Evolutionary conservation across 1,284 basidiomycete genomes (phyloP), one percentile per base, ranked within the genome.

Genomic region (Leccinum subrobustum): DNA sequence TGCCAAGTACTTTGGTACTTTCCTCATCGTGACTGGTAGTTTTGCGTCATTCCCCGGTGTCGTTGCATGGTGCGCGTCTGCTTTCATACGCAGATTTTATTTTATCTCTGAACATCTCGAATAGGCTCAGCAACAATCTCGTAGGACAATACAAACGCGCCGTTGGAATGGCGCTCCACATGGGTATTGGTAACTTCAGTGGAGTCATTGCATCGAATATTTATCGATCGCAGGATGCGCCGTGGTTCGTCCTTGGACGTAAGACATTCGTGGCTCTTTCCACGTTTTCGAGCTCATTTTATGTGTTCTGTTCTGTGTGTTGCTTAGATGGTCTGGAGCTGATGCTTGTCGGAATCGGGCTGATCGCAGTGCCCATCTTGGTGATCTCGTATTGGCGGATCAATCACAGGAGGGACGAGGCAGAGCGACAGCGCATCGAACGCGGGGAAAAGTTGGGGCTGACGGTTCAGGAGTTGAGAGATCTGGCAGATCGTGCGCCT

Each of bases 1-100:
- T 0, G 81, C 76, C 25, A 88, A 87, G 71, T 89, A 89, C 68
- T 87, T 89, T 65, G 87, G 86, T 1, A 86, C 81, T 0, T 89
- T 84, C 76, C 79, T 86, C 58, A 79, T 81, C 54, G 86, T 31
- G 31, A 31, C 77, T 0, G 88, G 87, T 12, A 77, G 78, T 44
- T 89, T 89, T 63, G 80, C 81, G 1, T 77, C 80, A 0, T 82
- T 87, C 69, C 88, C 88, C 2, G 86, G 85, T 16, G 73, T 88
- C 5, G 78, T 89, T 12, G 80, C 86, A n/a, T 92, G 89, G 89
- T 88, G 57, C 3, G 64, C 56, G 12, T 42, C n/a, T 0, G 14
- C 23, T 27, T 16, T 33, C 39, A 2, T 58, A 44, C 0, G 23
- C 7, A 27, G 1, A 25, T 25, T 31, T 31, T 31, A 1, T 29